Conservation (phyloP, 768 basidiomycete species). For the Baorangia bicolor region DNA sequence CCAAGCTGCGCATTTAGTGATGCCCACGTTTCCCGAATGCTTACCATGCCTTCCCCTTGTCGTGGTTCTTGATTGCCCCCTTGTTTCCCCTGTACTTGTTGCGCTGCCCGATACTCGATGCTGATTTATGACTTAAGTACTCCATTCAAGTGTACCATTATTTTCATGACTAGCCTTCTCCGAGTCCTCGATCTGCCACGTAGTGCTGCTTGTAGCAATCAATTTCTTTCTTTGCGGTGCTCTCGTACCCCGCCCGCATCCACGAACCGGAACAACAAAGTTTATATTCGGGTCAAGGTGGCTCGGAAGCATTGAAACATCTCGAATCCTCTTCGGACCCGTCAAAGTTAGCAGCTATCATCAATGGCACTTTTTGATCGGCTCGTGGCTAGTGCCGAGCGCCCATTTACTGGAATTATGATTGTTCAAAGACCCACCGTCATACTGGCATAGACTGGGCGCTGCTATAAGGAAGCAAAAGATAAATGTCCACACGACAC, state of each 20-base stretch:
- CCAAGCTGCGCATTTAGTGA: not conserved
- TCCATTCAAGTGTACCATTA: not conserved
- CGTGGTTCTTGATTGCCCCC: not conserved
- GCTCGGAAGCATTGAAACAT: not conserved
- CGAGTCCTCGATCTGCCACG: not conserved
- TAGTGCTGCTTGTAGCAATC: too few species aligned
- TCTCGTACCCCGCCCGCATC: not conserved
- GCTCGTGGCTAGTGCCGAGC: too few species aligned
- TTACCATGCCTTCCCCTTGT: not conserved
- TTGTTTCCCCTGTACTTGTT: not conserved
- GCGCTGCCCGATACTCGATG: not conserved
- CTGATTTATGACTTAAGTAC: not conserved
- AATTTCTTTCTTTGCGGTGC: too few species aligned
- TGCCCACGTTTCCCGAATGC: not conserved
- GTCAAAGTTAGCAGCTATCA: too few species aligned
- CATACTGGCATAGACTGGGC: too few species aligned
- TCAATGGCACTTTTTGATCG: too few species aligned
- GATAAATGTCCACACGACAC: too few species aligned
- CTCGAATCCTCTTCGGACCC: too few species aligned
- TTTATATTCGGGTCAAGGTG: not conserved
- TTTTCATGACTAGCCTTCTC: not conserved
- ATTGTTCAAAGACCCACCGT: too few species aligned
- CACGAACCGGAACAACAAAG: too few species aligned
- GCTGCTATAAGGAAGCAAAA: too few species aligned
- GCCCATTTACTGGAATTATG: too few species aligned